A percentile compares a stretch with the other conserved stretches of the same genome.
Evolutionary conservation across 2,329 filamentous ascomycete genomes (phyloP).

Genomic region (Fonsecaea erecta): DNA sequence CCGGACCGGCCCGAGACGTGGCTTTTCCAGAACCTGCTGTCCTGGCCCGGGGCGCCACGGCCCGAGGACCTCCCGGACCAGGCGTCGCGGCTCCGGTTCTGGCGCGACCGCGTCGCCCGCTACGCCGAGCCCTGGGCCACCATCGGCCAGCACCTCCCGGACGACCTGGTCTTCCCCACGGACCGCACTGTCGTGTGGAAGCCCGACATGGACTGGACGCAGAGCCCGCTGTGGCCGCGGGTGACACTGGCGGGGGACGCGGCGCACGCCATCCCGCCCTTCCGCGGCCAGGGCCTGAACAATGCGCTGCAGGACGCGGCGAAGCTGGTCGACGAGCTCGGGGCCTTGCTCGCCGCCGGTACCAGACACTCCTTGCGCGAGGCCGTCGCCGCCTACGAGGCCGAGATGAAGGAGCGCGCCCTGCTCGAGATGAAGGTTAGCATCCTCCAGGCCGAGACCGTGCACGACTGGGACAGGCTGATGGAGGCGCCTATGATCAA

Average conservation of each 20-base stretch:
- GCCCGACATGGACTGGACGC: conserved; percentile 36
- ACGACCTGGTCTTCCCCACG: conserved; percentile 27
- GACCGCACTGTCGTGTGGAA: conserved; percentile 34
- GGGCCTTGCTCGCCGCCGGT: conserved; percentile 5
- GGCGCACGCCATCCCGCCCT: conserved; percentile 65
- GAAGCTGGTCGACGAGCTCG: conserved; percentile 43
- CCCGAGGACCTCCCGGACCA: conserved; percentile 22
- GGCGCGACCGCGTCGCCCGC: conserved; percentile 19
- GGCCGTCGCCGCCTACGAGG: conserved; percentile 41
- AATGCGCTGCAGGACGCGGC: conserved; percentile 62
- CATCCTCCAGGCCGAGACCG: conserved; percentile 50
- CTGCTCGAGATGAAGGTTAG: conserved; percentile 51
- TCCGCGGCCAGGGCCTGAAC: conserved; percentile 63
- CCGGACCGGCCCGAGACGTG: conserved; percentile 25
- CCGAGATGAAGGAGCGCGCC: conserved; percentile 47
- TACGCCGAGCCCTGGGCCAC: conserved; percentile 23
- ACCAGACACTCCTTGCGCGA: conserved; percentile 15
- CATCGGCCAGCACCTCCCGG: conserved; percentile 20
- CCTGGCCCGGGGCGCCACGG: conserved; percentile 20
- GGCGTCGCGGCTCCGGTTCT: conserved; percentile 26
- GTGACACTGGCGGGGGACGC: conserved; percentile 63
- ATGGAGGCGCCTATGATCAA: conserved; percentile 23
- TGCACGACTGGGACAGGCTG: conserved; percentile 48
- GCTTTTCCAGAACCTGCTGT: conserved; percentile 23
- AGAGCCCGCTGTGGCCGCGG: conserved; percentile 38